phyloP scores from a whole-genome alignment of 2,329 filamentous ascomycete genomes.

The Helotiales sp. region DNA sequence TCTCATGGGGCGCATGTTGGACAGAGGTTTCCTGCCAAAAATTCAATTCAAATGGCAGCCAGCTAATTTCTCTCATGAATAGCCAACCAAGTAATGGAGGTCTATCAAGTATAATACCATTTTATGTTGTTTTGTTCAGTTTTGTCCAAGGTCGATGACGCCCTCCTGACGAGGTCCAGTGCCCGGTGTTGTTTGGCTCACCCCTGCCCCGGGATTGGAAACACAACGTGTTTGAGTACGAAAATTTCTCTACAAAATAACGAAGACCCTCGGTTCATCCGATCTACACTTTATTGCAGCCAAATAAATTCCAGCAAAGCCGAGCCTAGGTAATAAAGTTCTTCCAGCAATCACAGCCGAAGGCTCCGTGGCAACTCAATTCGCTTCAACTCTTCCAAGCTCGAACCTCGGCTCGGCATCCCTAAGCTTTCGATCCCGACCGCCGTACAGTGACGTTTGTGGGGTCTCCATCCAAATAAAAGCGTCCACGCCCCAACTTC shows the following conservation, averaged over 20 bases:
- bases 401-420: constrained; percentile 5
- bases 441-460: neutral
- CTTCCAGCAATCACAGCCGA: neutral
- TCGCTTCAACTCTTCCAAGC: too few species aligned
- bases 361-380: too few species aligned
- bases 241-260: neutral
- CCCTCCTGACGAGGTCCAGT: too few species aligned
- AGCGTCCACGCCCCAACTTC: neutral
- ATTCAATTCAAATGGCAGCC: too few species aligned
- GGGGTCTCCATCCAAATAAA: constrained; percentile 31
- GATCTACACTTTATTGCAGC: neutral
- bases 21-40: too few species aligned
- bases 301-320: neutral
- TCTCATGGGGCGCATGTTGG: too few species aligned
- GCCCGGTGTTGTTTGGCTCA: neutral
- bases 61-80: too few species aligned
- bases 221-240: neutral
- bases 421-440: neutral
- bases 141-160: too few species aligned
- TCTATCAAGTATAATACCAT: too few species aligned
- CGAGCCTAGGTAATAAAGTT: neutral
- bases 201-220: neutral
- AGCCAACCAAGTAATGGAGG: too few species aligned
- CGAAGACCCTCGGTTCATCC: neutral
- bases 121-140: too few species aligned